A percentile compares a stretch with the other conserved stretches of the same genome.
These are phyloP conservation scores for Raffaelea ambrosiae DNA, from an alignment of 2,329 filamentous ascomycete species.

Conservation along the genomic window DNA sequence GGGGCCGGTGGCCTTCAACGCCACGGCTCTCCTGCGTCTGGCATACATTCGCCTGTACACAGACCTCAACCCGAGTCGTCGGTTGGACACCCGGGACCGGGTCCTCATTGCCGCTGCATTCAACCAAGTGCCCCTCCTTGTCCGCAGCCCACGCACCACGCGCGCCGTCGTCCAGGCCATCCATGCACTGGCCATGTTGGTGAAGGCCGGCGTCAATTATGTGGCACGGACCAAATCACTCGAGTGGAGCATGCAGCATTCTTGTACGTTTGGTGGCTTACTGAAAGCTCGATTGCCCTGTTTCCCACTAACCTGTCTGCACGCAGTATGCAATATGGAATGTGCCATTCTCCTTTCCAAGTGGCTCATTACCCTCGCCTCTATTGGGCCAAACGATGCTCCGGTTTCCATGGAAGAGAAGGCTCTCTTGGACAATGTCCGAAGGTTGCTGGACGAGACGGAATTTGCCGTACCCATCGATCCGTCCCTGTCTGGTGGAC, in stretches of 20 bases:
- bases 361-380: conserved; percentile 49
- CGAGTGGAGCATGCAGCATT: conserved; percentile 57
- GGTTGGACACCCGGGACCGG: conserved; percentile 57
- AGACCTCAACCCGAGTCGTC: conserved; percentile 53
- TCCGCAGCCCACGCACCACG: conserved; percentile 50
- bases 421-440: conserved; percentile 45
- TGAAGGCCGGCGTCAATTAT: conserved; percentile 55
- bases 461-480: conserved; percentile 54
- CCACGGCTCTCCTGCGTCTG: conserved; percentile 50
- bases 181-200: conserved; percentile 58
- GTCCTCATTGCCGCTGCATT: conserved; percentile 53
- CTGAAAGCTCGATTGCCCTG: no score
- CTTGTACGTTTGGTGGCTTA: no score
- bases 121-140: conserved; percentile 47
- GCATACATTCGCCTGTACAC: conserved; percentile 60
- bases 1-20: conserved; percentile 58
- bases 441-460: conserved; percentile 52
- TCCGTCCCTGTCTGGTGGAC: conserved; percentile 38
- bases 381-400: conserved; percentile 40
- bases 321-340: conserved; percentile 56
- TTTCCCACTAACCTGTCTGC: no score
- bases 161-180: conserved; percentile 59
- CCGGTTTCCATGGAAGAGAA: conserved; percentile 44
- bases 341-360: conserved; percentile 53
- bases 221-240: conserved; percentile 52